Percentiles rank a stretch among this genome's conserved stretches.
phyloP scores from a whole-genome alignment of 2,329 filamentous ascomycete genomes.

The Scleromitrula shiraiana region DNA sequence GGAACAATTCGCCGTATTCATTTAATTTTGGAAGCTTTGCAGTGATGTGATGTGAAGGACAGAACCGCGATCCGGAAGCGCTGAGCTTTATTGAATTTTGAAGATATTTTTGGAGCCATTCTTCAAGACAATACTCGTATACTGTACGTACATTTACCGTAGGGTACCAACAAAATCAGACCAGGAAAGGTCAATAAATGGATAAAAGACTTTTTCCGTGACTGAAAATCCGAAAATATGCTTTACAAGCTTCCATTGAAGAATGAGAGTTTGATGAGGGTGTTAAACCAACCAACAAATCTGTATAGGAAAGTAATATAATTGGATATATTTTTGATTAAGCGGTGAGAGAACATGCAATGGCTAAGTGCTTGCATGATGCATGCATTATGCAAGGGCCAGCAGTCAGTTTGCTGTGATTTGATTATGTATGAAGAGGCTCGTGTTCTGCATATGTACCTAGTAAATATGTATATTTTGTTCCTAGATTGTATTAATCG shows the following conservation, averaged over 20 bases:
- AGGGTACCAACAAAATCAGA: neutral
- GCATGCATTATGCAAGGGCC: conserved; percentile 7
- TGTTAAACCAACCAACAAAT: neutral
- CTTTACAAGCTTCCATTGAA: neutral
- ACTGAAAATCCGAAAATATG: neutral
- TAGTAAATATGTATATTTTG: too few species aligned
- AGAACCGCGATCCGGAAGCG: neutral
- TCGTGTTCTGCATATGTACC: too few species aligned
- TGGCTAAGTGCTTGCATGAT: conserved; percentile 9
- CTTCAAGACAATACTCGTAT: too few species aligned
- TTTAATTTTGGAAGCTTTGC: neutral
- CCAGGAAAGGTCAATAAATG: neutral
- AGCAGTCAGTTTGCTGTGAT: neutral
- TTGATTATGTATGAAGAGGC: neutral
- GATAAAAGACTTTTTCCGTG: conserved; percentile 1
- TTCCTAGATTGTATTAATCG: too few species aligned
- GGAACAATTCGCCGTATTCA: too few species aligned
- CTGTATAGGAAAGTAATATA: neutral
- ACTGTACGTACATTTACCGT: neutral
- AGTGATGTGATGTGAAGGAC: neutral
- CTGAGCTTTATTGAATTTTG: neutral
- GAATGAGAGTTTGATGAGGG: neutral
- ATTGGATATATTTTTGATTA: conserved; percentile 4
- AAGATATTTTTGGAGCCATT: conserved; percentile 1
- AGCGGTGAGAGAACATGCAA: conserved; percentile 6